Evolutionary conservation across 2,329 filamentous ascomycete species (phyloP).

Genomic region (Aspergillus oerlinghausenensis): DNA sequence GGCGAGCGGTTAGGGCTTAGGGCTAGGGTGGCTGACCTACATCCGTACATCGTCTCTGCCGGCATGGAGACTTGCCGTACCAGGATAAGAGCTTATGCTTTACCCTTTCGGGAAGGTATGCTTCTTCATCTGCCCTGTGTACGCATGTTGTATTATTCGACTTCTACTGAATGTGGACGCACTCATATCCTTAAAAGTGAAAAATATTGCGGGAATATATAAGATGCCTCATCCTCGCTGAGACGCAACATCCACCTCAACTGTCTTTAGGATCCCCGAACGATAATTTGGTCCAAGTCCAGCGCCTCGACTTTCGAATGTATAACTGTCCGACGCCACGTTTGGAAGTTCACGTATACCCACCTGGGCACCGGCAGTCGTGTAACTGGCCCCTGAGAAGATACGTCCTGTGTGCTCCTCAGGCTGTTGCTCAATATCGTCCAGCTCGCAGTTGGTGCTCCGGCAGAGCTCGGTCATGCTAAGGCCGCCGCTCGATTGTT

Average conservation of each 20-base stretch:
- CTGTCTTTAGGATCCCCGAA: constrained; percentile 17
- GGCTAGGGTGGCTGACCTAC: constrained; percentile 24
- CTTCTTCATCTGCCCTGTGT: not conserved
- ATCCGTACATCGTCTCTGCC: not conserved
- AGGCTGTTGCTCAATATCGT: not conserved
- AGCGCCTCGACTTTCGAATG: not conserved
- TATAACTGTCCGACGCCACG: not conserved
- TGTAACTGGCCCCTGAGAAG: constrained; percentile 9
- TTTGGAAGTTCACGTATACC: not conserved
- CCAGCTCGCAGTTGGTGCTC: constrained; percentile 5
- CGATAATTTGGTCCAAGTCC: not conserved
- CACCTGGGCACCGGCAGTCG: constrained; percentile 10
- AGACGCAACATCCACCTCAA: constrained; percentile 21
- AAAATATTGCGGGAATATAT: not conserved
- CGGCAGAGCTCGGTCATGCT: constrained; percentile 1
- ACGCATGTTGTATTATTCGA: not conserved
- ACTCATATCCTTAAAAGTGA: too few species aligned
- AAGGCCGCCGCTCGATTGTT: not conserved
- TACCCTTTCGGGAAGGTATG: not conserved
- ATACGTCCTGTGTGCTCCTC: not conserved
- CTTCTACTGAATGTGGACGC: not conserved
- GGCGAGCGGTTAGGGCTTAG: constrained; percentile 38
- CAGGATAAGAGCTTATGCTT: not conserved
- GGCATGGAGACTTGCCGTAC: not conserved
- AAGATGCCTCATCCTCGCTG: constrained; percentile 2